Conservation (phyloP, 2,329 filamentous ascomycete species). For the Alternaria tenuissima region DNA sequence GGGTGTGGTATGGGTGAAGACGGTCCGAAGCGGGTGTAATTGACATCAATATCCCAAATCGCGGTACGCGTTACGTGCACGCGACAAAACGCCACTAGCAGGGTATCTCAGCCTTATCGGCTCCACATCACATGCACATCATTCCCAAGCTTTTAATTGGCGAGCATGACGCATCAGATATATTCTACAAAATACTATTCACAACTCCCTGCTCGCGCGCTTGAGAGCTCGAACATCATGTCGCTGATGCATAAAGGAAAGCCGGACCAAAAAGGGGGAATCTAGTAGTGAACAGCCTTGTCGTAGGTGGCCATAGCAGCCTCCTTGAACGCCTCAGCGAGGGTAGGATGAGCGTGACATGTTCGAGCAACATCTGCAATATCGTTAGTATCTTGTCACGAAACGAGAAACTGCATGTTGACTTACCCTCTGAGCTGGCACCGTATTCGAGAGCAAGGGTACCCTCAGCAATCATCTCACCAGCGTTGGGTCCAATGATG, state of each 20-base stretch:
- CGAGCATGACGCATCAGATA: slow-evolving; percentile 44
- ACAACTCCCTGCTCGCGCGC: slow-evolving; percentile 44
- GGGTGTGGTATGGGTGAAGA: slow-evolving; percentile 9
- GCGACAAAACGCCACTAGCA: slow-evolving; percentile 30
- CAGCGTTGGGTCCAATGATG: slow-evolving; percentile 94
- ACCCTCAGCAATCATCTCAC: slow-evolving; percentile 99
- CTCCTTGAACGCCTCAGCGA: slow-evolving; percentile 99
- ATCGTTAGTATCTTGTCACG: slow-evolving; percentile 23
- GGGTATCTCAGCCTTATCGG: slow-evolving; percentile 33
- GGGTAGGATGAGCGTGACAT: slow-evolving; percentile 94
- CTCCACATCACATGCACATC: slow-evolving; percentile 15
- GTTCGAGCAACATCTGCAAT: slow-evolving; percentile 66
- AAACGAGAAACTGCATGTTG: background rate
- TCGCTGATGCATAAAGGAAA: slow-evolving; percentile 47
- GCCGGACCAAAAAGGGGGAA: slow-evolving; percentile 37
- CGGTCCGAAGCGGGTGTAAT: slow-evolving; percentile 22
- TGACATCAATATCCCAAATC: slow-evolving; percentile 31
- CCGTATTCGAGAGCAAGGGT: slow-evolving; percentile 96
- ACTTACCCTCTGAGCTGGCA: slow-evolving; percentile 90
- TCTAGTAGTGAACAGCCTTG: slow-evolving; percentile 92
- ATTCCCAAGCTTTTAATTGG: slow-evolving; percentile 28
- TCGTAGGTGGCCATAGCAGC: slow-evolving; percentile 97
- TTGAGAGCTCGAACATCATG: slow-evolving; percentile 45
- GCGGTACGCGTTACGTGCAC: slow-evolving; percentile 43
- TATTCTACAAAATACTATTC: slow-evolving; percentile 53